Base-by-base conservation (phyloP, 352 stramenopile species). In the Phytophthora agathidicida region DNA sequence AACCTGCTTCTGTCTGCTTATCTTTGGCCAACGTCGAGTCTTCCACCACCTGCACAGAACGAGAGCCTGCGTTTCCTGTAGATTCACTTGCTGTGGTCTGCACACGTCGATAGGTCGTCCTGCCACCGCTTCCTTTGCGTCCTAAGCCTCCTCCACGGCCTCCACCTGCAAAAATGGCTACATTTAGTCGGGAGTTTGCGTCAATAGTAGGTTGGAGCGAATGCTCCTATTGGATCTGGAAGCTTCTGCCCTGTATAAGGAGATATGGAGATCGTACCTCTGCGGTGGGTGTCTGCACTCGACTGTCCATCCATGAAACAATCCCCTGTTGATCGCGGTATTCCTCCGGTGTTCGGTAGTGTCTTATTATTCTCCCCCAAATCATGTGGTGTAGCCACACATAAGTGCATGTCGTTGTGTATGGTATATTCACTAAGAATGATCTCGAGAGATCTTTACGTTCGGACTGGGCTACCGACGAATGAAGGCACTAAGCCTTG, bases 21-120 rank as follows among this genome's bases (percentile, higher is more conserved):
- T 19, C 27, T 26, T 39, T 45, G 23, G 41, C 30, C 14, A 19
- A 33, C 19, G 26, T 19, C 1, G 20, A 20, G 20, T 51, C 56
- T 17, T 67, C 61, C 27, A 77, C 60, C 4, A 66, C 39, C 32
- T 69, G 41, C 23, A 77, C 67, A 3, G 28, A 60, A n/a, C 61
- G 67, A 20, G 43, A 13, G 16, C 24, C 35, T 17, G 28, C 27
- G 37, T 46, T 45, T 2, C 0, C 17, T 11, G 26, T 17, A 20
- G 10, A 33, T 3, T 76, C 63, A 1, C 16, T 44, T 23, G 37
- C 37, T 11, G 62, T 28, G 7, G 60, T n/a, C 43, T 85, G 60
- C 8, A 86, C 75, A 43, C 65, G 78, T 35, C 78, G 63, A 43
- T 86, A 88, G 3, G 45, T 26, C 27, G 68, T 62, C 51, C 41